Conservation (phyloP, 495 filamentous ascomycete genomes). For the Cairneyella variabilis region DNA sequence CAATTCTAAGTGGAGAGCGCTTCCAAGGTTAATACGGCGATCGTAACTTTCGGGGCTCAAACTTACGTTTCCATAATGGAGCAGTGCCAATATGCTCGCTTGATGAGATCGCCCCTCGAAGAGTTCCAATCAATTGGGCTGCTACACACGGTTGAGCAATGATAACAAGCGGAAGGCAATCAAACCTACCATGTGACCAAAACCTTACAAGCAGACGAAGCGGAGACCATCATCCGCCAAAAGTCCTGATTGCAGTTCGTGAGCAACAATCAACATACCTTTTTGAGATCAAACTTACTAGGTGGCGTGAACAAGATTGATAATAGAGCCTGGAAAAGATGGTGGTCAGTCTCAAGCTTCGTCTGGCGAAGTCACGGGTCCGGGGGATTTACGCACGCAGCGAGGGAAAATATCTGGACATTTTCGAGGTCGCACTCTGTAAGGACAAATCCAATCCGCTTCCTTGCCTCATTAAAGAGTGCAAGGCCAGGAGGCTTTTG, state of each 20-base stretch:
- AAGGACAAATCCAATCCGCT: conserved; percentile 51
- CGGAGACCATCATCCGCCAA: conserved; percentile 50
- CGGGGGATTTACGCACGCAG: conserved; percentile 37
- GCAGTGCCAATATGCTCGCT: conserved; percentile 56
- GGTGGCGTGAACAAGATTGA: conserved; percentile 43
- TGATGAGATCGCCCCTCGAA: conserved; percentile 44
- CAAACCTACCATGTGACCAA: conserved; percentile 43
- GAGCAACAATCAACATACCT: conserved; percentile 7
- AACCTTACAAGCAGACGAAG: conserved; percentile 49
- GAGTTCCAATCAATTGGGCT: conserved; percentile 44
- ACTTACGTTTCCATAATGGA: conserved; percentile 54
- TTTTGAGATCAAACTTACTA: conserved; percentile 35
- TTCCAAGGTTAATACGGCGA: background rate
- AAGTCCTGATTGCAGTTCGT: conserved; percentile 42
- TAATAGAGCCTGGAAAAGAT: conserved; percentile 43
- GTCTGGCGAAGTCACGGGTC: background rate
- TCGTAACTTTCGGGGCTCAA: background rate
- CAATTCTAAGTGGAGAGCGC: conserved; percentile 46
- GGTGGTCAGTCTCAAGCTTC: conserved; percentile 11
- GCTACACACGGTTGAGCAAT: conserved; percentile 28
- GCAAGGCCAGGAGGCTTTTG: conserved; percentile 50
- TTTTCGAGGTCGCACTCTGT: conserved; percentile 53
- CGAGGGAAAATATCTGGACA: conserved; percentile 51
- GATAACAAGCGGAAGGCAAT: background rate
- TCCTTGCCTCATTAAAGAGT: conserved; percentile 57